phyloP scores from a whole-genome alignment of 352 stramenopile species.

The Pilasporangium apinafurcum region DNA sequence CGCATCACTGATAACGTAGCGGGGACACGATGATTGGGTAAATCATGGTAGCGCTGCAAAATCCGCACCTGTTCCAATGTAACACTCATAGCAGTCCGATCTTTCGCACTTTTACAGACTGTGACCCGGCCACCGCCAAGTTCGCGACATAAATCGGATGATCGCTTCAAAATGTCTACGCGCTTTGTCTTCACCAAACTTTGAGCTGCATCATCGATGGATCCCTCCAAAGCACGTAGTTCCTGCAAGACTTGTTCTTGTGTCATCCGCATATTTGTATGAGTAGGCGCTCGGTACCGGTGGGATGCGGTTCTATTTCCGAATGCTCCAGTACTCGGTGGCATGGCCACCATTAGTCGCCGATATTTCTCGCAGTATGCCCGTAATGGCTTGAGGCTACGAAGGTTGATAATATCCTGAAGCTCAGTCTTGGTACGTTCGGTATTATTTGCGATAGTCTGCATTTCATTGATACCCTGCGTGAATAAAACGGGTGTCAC shows the following conservation, averaged over 20 bases:
- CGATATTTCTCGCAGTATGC: slow-evolving; percentile 83
- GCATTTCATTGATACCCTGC: slow-evolving; percentile 94
- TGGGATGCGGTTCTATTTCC: no score
- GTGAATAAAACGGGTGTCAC: slow-evolving; percentile 85
- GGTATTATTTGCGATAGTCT: slow-evolving; percentile 91
- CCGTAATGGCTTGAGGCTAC: slow-evolving; percentile 76
- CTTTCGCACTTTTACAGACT: slow-evolving; percentile 97
- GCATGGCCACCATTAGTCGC: slow-evolving; percentile 46
- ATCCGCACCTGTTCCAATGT: slow-evolving; percentile 93
- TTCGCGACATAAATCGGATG: slow-evolving; percentile 71
- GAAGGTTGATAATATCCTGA: slow-evolving; percentile 88
- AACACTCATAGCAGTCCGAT: slow-evolving; percentile 97
- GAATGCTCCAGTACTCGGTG: slow-evolving; percentile 20
- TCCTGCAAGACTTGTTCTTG: slow-evolving; percentile 70
- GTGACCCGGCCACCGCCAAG: slow-evolving; percentile 90
- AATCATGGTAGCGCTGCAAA: slow-evolving; percentile 75
- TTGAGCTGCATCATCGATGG: slow-evolving; percentile 70
- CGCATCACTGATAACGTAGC: slow-evolving; percentile 85
- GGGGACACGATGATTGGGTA: slow-evolving; percentile 63
- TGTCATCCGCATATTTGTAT: slow-evolving; percentile 44
- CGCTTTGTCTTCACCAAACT: slow-evolving; percentile 85
- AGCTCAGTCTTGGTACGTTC: slow-evolving; percentile 84
- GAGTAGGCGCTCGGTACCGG: slow-evolving; percentile 53
- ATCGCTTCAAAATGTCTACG: slow-evolving; percentile 78
- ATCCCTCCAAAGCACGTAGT: slow-evolving; percentile 51